These are phyloP conservation scores for Puya raimondii DNA, from an alignment of 176 grass and related monocot genomes.

Conservation along the genomic window DNA sequence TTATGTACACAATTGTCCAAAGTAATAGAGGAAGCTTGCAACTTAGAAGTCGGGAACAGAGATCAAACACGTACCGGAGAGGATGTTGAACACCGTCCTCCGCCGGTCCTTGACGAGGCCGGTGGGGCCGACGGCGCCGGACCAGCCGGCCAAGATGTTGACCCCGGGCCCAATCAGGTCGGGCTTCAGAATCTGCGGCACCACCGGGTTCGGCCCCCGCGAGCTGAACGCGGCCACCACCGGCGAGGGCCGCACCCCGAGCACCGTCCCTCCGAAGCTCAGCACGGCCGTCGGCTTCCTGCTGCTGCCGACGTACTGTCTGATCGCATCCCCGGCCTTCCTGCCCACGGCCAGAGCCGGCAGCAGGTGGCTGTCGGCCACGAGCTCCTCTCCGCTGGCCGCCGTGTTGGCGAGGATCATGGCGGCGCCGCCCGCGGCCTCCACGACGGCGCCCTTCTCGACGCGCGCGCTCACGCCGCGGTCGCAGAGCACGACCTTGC, in stretches of 20 bases:
- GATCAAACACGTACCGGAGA: conserved; percentile 60
- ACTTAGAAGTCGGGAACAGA: not conserved
- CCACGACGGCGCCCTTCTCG: conserved; percentile 82
- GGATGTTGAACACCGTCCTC: conserved; percentile 83
- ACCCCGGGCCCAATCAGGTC: conserved; percentile 93
- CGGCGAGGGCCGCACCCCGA: conserved; percentile 71
- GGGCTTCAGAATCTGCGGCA: conserved; percentile 80
- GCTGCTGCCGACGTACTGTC: conserved; percentile 38
- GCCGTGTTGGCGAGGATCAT: conserved; percentile 92
- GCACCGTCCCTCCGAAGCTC: conserved; percentile 80
- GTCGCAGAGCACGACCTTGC: conserved; percentile 86
- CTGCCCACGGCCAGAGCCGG: conserved; percentile 69
- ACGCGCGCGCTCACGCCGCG: conserved; percentile 79
- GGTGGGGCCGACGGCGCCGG: conserved; percentile 62
- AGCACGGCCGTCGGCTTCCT: conserved; percentile 47
- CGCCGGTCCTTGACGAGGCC: conserved; percentile 70
- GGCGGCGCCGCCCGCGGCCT: conserved; percentile 61
- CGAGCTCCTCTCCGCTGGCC: conserved; percentile 78
- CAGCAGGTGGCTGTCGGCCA: conserved; percentile 85
- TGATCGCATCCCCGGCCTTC: conserved; percentile 55
- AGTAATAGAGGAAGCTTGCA: not conserved
- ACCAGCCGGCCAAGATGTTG: conserved; percentile 90
- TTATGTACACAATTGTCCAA: too few relatives aligned
- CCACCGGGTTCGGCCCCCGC: conserved; percentile 76
- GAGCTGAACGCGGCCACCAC: conserved; percentile 95